phyloP scores from a whole-genome alignment of 2,329 filamentous ascomycete genomes.

The Hymenoscyphus scutula region DNA sequence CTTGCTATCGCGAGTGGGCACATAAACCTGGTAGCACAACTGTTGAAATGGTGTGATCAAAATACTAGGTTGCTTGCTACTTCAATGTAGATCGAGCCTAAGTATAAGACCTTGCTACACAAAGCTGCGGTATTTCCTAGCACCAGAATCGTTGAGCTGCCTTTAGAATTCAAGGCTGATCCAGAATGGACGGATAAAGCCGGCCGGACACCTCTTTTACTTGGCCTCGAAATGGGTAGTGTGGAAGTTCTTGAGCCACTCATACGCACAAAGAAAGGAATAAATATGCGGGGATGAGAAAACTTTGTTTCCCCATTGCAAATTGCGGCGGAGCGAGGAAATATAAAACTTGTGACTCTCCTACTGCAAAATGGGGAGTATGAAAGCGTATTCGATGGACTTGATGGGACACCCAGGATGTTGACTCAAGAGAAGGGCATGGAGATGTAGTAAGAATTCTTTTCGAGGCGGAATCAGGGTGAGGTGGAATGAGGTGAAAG shows the following conservation, averaged over 20 bases:
- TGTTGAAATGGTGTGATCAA: background rate
- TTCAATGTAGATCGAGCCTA: background rate
- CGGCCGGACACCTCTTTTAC: background rate
- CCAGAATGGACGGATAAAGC: background rate
- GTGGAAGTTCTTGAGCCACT: background rate
- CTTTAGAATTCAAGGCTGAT: background rate
- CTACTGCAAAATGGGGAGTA: background rate
- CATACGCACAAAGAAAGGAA: background rate
- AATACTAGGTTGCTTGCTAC: background rate
- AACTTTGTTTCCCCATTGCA: background rate
- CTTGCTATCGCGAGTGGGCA: background rate
- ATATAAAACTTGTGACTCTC: background rate
- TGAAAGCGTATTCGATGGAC: background rate
- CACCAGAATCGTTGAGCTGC: background rate
- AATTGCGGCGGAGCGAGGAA: background rate
- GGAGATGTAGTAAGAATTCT: background rate
- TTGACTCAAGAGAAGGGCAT: background rate
- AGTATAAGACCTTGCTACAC: background rate
- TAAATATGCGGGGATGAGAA: background rate
- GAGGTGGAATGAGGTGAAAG: background rate
- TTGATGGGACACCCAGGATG: background rate
- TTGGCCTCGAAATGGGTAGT: background rate
- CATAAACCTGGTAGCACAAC: background rate
- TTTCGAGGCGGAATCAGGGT: background rate
- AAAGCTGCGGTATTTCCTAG: background rate